phyloP scores from a whole-genome alignment of 2,329 filamentous ascomycete species.

The Fusarium duplospermum region DNA sequence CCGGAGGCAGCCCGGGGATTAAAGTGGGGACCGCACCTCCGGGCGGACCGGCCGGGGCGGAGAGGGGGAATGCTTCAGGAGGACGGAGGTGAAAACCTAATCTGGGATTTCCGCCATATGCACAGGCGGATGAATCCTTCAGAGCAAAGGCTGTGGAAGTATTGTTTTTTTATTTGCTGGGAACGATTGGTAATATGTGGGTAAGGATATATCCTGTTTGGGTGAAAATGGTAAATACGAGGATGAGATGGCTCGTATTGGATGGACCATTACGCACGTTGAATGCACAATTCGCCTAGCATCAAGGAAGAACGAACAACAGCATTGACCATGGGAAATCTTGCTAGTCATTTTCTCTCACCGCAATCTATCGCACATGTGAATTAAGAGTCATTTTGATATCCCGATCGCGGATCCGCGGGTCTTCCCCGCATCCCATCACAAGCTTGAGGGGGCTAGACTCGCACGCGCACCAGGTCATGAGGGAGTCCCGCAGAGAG shows the following conservation, averaged over 20 bases:
- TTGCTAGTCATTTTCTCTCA: slow-evolving; percentile 2
- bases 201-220: slow-evolving; percentile 14
- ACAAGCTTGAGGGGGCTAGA: slow-evolving; percentile 19
- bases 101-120: neutral
- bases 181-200: slow-evolving; percentile 1
- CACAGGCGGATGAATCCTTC: neutral
- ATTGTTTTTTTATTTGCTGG: neutral
- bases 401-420: slow-evolving; percentile 12
- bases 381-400: slow-evolving; percentile 17
- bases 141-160: neutral
- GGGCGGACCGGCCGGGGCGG: slow-evolving; percentile 26
- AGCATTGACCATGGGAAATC: neutral
- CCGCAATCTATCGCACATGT: slow-evolving; percentile 20
- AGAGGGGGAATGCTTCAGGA: slow-evolving; percentile 14
- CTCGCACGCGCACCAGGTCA: slow-evolving; percentile 34
- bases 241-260: slow-evolving; percentile 6
- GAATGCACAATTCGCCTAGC: neutral
- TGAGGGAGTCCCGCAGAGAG: slow-evolving; percentile 21
- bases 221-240: slow-evolving; percentile 10
- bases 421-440: slow-evolving; percentile 30
- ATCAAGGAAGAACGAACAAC: neutral
- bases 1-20: slow-evolving; percentile 35
- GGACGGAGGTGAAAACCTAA: slow-evolving; percentile 17
- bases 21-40: slow-evolving; percentile 15
- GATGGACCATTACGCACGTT: neutral